Conservation (phyloP, 768 basidiomycete species). For the Phaffia australis region DNA sequence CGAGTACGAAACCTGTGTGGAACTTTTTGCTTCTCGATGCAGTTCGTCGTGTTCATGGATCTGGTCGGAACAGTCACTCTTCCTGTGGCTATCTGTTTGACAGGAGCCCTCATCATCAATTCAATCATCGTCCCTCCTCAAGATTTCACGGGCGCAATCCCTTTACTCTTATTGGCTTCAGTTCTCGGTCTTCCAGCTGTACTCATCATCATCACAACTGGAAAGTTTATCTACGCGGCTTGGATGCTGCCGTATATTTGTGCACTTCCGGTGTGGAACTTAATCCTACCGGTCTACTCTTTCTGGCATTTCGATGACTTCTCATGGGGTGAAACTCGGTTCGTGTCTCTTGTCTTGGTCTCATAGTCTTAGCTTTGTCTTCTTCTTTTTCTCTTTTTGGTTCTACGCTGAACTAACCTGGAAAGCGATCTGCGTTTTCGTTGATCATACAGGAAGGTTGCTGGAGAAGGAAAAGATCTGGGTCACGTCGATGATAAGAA, state of each 20-base stretch:
- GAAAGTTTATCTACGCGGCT: conserved; percentile 88
- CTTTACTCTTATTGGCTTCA: conserved; percentile 72
- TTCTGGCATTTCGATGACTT: conserved; percentile 99
- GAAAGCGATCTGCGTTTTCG: background rate
- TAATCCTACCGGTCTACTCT: conserved; percentile 62
- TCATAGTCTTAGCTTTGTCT: background rate
- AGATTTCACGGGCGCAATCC: conserved; percentile 84
- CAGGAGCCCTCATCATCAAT: conserved; percentile 73
- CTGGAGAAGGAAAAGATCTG: conserved; percentile 71
- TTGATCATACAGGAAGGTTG: conserved; percentile 62
- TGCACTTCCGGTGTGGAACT: conserved; percentile 93
- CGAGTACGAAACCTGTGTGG: conserved; percentile 94
- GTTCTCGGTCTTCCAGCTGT: conserved; percentile 89
- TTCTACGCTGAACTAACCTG: background rate
- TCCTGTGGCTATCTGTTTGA: conserved; percentile 84
- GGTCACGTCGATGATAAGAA: conserved; percentile 60
- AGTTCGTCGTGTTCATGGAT: conserved; percentile 75
- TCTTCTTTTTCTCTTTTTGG: background rate
- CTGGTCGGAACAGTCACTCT: conserved; percentile 38
- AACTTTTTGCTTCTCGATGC: conserved; percentile 99
- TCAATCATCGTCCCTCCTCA: conserved; percentile 70
- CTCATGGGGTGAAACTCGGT: conserved; percentile 98
- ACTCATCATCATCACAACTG: conserved; percentile 82
- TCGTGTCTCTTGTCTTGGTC: conserved; percentile 31
- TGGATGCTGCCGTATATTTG: conserved; percentile 96